Evolutionary conservation across 176 grass and related monocot species (phyloP).

Genomic region (Triticum urartu): DNA sequence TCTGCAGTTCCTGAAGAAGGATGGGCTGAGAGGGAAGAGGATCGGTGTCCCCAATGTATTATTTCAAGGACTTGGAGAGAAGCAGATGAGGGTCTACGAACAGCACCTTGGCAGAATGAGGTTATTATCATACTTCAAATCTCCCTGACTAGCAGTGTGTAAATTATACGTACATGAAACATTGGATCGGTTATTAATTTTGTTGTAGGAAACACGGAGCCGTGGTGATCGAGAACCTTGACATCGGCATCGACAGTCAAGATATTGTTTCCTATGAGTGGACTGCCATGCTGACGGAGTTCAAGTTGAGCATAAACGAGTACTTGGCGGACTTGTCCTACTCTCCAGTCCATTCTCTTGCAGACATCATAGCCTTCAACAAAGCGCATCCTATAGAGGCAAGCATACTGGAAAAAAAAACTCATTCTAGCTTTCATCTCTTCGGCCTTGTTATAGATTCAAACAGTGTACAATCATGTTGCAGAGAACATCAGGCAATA

Average conservation of each 20-base stretch:
- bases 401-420: background rate
- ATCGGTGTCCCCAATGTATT: slow-evolving; percentile 33
- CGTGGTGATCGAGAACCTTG: slow-evolving; percentile 45
- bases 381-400: slow-evolving; percentile 45
- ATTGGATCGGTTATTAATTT: background rate
- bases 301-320: slow-evolving; percentile 45
- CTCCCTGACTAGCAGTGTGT: background rate
- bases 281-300: slow-evolving; percentile 37
- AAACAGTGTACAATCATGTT: background rate
- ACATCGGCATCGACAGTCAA: slow-evolving; percentile 12
- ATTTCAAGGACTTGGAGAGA: background rate
- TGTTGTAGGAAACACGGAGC: slow-evolving; percentile 37
- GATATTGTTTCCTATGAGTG: background rate
- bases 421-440: background rate
- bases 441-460: too few species aligned
- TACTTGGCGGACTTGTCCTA: slow-evolving; percentile 44
- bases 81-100: slow-evolving; percentile 12
- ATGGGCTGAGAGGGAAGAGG: slow-evolving; percentile 60
- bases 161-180: background rate
- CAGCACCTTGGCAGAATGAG: slow-evolving; percentile 43
- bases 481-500: too few species aligned
- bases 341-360: slow-evolving; percentile 51
- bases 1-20: slow-evolving; percentile 51
- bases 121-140: background rate
- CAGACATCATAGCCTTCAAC: slow-evolving; percentile 62